phyloP scores from a whole-genome alignment of 306 rosid genomes.

The Begonia peltatifolia region DNA sequence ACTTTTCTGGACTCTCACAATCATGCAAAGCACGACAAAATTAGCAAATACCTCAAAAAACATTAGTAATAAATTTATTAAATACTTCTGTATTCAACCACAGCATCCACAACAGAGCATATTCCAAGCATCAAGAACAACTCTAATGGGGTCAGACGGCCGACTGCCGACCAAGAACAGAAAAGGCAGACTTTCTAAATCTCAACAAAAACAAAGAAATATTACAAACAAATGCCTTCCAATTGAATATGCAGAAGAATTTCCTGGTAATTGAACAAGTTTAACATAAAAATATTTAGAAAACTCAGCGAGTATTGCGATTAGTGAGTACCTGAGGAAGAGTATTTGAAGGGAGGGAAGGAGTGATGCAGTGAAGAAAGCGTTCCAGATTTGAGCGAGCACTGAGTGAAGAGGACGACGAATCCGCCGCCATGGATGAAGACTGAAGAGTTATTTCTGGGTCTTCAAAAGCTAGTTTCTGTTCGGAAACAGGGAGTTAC shows the following conservation, averaged over 20 bases:
- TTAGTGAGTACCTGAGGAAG: constrained; percentile 36
- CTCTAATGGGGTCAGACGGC: too few relatives aligned
- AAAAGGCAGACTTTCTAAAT: background rate
- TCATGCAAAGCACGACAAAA: too few relatives aligned
- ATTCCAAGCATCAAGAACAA: too few relatives aligned
- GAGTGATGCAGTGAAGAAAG: constrained; percentile 58
- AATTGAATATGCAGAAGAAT: too few relatives aligned
- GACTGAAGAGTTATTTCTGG: background rate
- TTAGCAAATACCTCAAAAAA: too few relatives aligned
- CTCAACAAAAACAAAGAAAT: background rate
- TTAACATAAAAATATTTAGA: too few relatives aligned
- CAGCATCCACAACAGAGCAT: too few relatives aligned
- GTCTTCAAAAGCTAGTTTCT: background rate
- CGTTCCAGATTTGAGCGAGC: constrained; percentile 37
- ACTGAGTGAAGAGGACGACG: constrained; percentile 10
- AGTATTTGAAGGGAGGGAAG: constrained; percentile 35
- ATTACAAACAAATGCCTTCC: background rate
- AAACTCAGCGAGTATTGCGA: background rate
- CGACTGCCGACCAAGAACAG: too few relatives aligned
- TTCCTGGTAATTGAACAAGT: too few relatives aligned
- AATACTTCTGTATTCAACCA: too few relatives aligned
- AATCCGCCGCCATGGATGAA: constrained; percentile 9
- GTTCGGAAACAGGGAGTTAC: background rate
- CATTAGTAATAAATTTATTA: too few relatives aligned
- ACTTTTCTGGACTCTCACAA: too few relatives aligned